Conservation (phyloP, 306 rosid genomes). For the Cucumis hystrix region DNA sequence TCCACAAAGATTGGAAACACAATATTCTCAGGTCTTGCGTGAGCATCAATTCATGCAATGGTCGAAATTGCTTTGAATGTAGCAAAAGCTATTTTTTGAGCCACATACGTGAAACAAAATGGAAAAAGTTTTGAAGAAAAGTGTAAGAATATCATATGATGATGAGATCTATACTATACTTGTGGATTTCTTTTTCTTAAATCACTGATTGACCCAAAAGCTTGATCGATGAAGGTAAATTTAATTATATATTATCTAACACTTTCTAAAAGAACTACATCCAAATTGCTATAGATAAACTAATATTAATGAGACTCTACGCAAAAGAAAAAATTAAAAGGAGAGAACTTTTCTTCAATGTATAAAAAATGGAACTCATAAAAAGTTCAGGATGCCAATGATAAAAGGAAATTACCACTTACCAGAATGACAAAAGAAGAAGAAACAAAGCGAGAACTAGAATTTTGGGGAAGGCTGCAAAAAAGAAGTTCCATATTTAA, state of each 20-base stretch:
- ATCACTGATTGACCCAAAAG: no score
- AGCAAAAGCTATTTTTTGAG: neutral
- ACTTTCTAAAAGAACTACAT: neutral
- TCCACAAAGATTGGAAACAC: neutral
- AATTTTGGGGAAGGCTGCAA: conserved; percentile 92
- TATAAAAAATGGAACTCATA: neutral
- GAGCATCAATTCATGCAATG: neutral
- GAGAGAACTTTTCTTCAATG: neutral
- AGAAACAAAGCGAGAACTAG: conserved; percentile 86
- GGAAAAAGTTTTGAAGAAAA: neutral
- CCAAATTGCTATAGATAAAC: neutral
- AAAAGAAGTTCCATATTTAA: conserved; percentile 14
- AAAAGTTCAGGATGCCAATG: neutral
- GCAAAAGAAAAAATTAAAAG: neutral
- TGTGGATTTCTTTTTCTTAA: neutral
- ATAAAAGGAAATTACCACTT: conserved; percentile 17
- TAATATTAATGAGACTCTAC: neutral
- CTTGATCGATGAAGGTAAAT: no score
- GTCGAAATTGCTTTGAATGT: neutral
- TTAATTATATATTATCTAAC: no score
- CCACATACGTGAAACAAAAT: neutral
- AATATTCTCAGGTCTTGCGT: neutral
- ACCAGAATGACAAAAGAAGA: conserved; percentile 94
- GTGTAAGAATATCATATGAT: neutral
- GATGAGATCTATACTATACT: neutral